Evolutionary conservation across 2,329 filamentous ascomycete species (phyloP).

Genomic region (Bipolaris zeicola): DNA sequence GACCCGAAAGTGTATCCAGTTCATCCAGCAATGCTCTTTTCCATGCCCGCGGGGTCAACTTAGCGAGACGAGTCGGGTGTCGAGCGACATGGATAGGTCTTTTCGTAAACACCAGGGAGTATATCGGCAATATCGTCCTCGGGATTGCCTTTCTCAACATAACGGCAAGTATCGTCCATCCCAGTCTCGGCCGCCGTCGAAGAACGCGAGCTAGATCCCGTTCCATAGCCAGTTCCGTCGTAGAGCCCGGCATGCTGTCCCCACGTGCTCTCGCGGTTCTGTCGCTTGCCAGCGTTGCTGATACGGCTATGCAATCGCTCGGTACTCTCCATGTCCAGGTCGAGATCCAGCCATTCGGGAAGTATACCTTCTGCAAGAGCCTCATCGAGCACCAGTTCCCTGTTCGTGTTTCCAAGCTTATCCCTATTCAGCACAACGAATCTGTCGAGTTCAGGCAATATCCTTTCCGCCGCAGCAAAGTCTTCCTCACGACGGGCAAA

Average conservation of each 20-base stretch:
- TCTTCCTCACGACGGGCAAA: neutral
- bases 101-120: neutral
- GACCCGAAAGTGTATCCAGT: neutral
- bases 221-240: slow-evolving; percentile 35
- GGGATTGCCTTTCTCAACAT: neutral
- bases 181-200: slow-evolving; percentile 1
- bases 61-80: neutral
- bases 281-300: neutral
- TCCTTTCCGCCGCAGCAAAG: neutral
- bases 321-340: neutral
- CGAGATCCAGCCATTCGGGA: slow-evolving; percentile 4
- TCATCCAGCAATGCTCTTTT: neutral
- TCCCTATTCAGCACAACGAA: neutral
- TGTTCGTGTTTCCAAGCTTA: neutral
- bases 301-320: neutral
- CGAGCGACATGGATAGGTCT: neutral
- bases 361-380: slow-evolving; percentile 6
- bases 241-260: slow-evolving; percentile 22
- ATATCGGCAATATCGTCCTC: neutral
- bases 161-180: neutral
- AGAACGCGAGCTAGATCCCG: slow-evolving; percentile 9
- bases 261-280: slow-evolving; percentile 6
- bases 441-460: slow-evolving; percentile 1
- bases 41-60: neutral
- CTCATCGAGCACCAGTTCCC: slow-evolving; percentile 2